A percentile compares a stretch with the other conserved stretches of the same genome.
Evolutionary conservation across 2,329 filamentous ascomycete genomes (phyloP).

Genomic region (Sordariomycetes sp.): DNA sequence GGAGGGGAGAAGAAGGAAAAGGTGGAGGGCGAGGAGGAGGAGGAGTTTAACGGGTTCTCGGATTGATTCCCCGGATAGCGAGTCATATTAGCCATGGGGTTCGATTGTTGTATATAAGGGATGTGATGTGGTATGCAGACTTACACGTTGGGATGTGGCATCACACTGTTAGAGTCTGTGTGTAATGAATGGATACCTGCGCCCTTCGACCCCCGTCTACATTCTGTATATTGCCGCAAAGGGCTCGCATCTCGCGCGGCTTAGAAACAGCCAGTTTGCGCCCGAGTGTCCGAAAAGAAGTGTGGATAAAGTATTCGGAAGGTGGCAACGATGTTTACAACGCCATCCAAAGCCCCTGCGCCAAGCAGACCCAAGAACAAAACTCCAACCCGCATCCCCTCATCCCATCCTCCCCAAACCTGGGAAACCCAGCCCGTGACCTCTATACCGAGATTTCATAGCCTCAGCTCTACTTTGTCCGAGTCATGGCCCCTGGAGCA

Average conservation of each 20-base stretch:
- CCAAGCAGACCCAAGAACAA: too few species aligned
- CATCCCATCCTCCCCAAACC: neutral
- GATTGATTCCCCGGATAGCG: slow-evolving; percentile 22
- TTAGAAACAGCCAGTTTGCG: too few species aligned
- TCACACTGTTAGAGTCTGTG: too few species aligned
- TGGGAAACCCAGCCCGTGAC: neutral
- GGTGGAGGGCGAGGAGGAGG: slow-evolving; percentile 17
- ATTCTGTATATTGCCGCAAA: too few species aligned
- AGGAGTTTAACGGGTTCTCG: slow-evolving; percentile 47
- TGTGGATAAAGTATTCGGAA: too few species aligned
- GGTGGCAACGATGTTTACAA: neutral
- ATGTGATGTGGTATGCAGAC: neutral
- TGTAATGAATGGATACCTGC: too few species aligned
- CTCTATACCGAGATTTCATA: neutral
- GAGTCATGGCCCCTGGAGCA: neutral
- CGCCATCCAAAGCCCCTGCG: neutral
- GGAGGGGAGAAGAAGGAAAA: slow-evolving; percentile 21
- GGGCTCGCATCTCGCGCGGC: too few species aligned
- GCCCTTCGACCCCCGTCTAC: too few species aligned
- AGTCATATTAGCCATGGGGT: slow-evolving; percentile 16
- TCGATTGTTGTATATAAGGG: neutral
- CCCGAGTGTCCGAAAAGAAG: too few species aligned
- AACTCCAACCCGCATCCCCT: too few species aligned
- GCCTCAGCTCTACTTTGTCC: neutral
- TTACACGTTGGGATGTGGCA: neutral